phyloP scores from a whole-genome alignment of 2,329 filamentous ascomycete species.

The Paracamarosporium sp. region DNA sequence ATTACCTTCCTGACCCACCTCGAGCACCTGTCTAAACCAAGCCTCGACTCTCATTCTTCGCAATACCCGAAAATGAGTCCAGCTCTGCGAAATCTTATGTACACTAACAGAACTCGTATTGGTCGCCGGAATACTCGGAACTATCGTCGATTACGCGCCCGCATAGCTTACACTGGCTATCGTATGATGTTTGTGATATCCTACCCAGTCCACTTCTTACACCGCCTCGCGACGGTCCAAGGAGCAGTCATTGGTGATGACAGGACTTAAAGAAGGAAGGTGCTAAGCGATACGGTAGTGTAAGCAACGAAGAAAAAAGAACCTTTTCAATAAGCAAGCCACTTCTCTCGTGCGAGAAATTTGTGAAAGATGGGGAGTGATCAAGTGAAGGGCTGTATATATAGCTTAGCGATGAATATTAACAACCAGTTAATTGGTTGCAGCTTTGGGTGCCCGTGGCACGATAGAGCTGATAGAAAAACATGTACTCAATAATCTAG shows the following conservation, averaged over 20 bases:
- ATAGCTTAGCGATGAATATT: conserved; percentile 22
- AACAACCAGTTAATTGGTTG: conserved; percentile 9
- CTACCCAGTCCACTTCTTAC: conserved; percentile 25
- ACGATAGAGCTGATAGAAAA: not conserved
- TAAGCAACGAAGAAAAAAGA: conserved; percentile 82
- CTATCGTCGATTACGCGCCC: not conserved
- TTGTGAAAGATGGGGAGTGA: not conserved
- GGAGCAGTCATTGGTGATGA: conserved; percentile 16
- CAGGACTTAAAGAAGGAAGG: conserved; percentile 9
- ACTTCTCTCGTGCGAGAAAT: too few relatives aligned
- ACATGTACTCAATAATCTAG: not conserved
- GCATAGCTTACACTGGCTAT: not conserved
- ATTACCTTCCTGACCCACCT: too few relatives aligned
- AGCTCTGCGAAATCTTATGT: not conserved
- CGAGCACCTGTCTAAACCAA: not conserved
- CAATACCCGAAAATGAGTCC: conserved; percentile 5
- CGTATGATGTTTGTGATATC: conserved; percentile 2
- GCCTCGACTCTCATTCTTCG: not conserved
- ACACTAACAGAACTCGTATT: conserved; percentile 1
- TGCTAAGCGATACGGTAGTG: conserved; percentile 18
- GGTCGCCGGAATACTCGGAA: conserved; percentile 1
- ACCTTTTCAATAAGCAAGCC: conserved; percentile 69
- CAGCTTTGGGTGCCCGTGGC: conserved; percentile 16
- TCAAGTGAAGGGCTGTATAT: conserved; percentile 16
- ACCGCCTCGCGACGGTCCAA: conserved; percentile 23